phyloP scores from a whole-genome alignment of 805 yeast genomes.

The Lachancea sp. region DNA sequence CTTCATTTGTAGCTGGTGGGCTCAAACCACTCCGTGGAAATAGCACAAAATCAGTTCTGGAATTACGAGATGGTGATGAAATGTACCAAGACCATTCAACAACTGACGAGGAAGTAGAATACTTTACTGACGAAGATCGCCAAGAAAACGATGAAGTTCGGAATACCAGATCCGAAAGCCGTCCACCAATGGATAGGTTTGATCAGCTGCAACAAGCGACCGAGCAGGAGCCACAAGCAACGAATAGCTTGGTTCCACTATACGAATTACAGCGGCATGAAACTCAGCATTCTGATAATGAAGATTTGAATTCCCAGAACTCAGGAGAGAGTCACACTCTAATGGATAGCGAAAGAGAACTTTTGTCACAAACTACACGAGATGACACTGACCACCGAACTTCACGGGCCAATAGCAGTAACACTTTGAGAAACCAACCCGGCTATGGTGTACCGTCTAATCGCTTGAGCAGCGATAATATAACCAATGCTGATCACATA shows the following conservation, averaged over 20 bases:
- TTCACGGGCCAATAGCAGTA: conserved; percentile 6
- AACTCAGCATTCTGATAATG: neutral
- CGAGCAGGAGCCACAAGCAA: neutral
- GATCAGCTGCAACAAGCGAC: neutral
- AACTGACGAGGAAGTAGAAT: conserved; percentile 38
- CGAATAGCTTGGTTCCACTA: neutral
- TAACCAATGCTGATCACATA: conserved; percentile 2
- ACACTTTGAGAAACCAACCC: conserved; percentile 11
- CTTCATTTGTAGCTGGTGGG: conserved; percentile 8
- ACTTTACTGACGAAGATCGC: conserved; percentile 30
- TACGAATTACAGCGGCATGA: neutral
- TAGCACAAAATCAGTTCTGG: conserved; percentile 27
- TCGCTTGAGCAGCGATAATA: conserved; percentile 2
- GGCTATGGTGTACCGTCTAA: conserved; percentile 21
- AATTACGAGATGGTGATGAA: conserved; percentile 23
- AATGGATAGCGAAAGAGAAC: neutral
- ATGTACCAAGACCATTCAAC: conserved; percentile 22
- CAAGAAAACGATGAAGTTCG: neutral
- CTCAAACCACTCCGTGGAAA: conserved; percentile 28
- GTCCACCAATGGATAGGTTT: too few species aligned
- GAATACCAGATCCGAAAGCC: neutral
- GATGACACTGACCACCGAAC: neutral
- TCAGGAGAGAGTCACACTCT: conserved; percentile 3
- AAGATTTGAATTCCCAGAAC: neutral
- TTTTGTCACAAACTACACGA: neutral